phyloP scores from a whole-genome alignment of 1,139 yeast genomes.

The Pichia sp. region DNA sequence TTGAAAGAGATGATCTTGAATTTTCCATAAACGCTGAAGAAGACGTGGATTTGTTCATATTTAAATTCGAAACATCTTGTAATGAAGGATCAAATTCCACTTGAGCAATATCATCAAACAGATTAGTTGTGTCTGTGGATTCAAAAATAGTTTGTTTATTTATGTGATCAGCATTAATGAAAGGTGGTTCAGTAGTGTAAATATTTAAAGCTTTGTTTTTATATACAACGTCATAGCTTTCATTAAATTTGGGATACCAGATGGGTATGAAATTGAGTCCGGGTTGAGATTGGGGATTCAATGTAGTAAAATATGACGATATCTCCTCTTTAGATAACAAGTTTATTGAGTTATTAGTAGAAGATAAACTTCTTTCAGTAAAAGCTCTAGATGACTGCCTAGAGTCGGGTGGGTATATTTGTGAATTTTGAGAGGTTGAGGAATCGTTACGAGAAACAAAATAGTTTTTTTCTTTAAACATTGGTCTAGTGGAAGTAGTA shows the following conservation, averaged over 20 bases:
- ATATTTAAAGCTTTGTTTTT: slow-evolving; percentile 54
- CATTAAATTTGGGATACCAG: slow-evolving; percentile 54
- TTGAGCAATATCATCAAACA: slow-evolving; percentile 14
- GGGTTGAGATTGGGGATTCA: slow-evolving; percentile 31
- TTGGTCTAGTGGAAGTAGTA: slow-evolving; percentile 1
- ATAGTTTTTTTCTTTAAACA: slow-evolving; percentile 13
- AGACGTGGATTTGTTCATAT: background rate
- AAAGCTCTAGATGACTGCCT: slow-evolving; percentile 15
- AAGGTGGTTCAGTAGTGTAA: slow-evolving; percentile 50
- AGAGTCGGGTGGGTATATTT: slow-evolving; percentile 5
- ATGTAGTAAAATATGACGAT: slow-evolving; percentile 35
- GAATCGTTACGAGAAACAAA: slow-evolving; percentile 13
- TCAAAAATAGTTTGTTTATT: slow-evolving; percentile 29
- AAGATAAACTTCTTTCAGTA: slow-evolving; percentile 10
- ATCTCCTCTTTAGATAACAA: slow-evolving; percentile 28
- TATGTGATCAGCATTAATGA: slow-evolving; percentile 32
- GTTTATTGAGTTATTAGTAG: slow-evolving; percentile 14
- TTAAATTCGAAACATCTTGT: background rate
- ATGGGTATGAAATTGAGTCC: slow-evolving; percentile 28
- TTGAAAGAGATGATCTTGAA: background rate
- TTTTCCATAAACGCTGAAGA: background rate
- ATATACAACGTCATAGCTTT: slow-evolving; percentile 49
- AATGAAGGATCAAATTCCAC: slow-evolving; percentile 3
- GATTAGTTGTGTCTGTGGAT: slow-evolving; percentile 18
- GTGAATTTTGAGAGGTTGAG: slow-evolving; percentile 5